Percentiles rank a stretch among this genome's conserved stretches.
Evolutionary conservation across 768 basidiomycete species (phyloP).

Genomic region (Tricholoma flavovirens): DNA sequence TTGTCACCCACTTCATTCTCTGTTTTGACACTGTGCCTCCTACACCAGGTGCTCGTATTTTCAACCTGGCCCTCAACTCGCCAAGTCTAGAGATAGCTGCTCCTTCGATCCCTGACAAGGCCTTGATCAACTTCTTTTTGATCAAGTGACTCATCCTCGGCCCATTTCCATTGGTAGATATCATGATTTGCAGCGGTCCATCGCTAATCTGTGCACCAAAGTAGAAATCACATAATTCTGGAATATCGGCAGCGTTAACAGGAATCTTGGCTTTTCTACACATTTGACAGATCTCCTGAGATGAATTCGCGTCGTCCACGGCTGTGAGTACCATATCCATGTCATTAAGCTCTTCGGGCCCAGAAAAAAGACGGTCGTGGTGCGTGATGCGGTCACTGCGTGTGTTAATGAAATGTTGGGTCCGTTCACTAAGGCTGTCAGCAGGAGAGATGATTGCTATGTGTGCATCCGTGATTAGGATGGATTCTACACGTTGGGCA

Average conservation of each 20-base stretch:
- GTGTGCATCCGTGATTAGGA: slow-evolving; percentile 73
- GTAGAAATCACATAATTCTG: slow-evolving; percentile 95
- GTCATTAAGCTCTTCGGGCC: slow-evolving; percentile 58
- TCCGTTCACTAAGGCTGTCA: slow-evolving; percentile 56
- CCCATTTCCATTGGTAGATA: slow-evolving; percentile 91
- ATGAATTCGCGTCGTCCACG: slow-evolving; percentile 75
- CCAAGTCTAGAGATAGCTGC: slow-evolving; percentile 80
- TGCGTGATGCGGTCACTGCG: slow-evolving; percentile 56
- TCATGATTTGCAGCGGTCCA: slow-evolving; percentile 91
- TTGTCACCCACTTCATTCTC: slow-evolving; percentile 91
- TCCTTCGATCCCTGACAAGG: slow-evolving; percentile 69
- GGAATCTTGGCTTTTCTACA: slow-evolving; percentile 70
- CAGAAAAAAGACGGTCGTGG: slow-evolving; percentile 61
- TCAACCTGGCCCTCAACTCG: slow-evolving; percentile 60
- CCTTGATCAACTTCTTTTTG: slow-evolving; percentile 56
- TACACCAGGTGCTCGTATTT: slow-evolving; percentile 76
- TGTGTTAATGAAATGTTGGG: slow-evolving; percentile 45
- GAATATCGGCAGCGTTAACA: slow-evolving; percentile 95
- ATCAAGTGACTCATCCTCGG: slow-evolving; percentile 89
- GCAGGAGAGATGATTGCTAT: slow-evolving; percentile 75
- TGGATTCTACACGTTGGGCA: slow-evolving; percentile 78
- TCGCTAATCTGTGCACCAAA: slow-evolving; percentile 91
- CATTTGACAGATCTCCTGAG: slow-evolving; percentile 63
- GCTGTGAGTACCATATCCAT: slow-evolving; percentile 89
- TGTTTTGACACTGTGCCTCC: slow-evolving; percentile 71